Evolutionary conservation across 192 early-diverging fungal genomes (phyloP).

Genomic region (Entophlyctis helioformis): DNA sequence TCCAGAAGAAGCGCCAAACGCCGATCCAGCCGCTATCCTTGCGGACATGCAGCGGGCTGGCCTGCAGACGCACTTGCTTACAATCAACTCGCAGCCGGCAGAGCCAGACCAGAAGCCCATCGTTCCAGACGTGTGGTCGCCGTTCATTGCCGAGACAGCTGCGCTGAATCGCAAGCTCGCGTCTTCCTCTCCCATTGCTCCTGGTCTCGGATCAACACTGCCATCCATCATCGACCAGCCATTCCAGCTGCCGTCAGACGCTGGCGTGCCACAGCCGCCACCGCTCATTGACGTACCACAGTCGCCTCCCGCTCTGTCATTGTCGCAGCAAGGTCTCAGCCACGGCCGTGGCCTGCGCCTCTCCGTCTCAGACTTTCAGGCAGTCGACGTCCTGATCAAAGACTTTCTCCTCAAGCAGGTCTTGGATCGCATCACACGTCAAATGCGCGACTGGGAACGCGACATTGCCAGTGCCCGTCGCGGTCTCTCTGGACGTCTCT

Average conservation of each 20-base stretch:
- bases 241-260: neutral
- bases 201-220: constrained; percentile 1
- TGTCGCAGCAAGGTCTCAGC: constrained; percentile 37
- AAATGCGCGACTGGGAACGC: constrained; percentile 4
- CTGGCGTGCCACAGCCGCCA: too few relatives aligned
- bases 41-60: too few relatives aligned
- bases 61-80: too few relatives aligned
- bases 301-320: too few relatives aligned
- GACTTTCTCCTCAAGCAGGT: neutral
- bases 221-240: neutral
- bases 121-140: too few relatives aligned
- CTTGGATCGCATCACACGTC: neutral
- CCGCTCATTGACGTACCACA: too few relatives aligned
- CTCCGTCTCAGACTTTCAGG: constrained; percentile 63
- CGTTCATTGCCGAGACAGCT: too few relatives aligned
- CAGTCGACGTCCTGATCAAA: constrained; percentile 54
- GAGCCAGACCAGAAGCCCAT: too few relatives aligned
- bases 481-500: constrained; percentile 76
- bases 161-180: too few relatives aligned
- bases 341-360: constrained; percentile 35
- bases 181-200: too few relatives aligned
- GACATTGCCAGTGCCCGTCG: constrained; percentile 70
- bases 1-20: constrained; percentile 20
- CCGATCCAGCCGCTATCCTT: neutral
- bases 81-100: too few relatives aligned